Percentiles rank a stretch among this genome's conserved stretches.
phyloP scores from a whole-genome alignment of 2,329 filamentous ascomycete genomes.

The Ramularia endophylla region DNA sequence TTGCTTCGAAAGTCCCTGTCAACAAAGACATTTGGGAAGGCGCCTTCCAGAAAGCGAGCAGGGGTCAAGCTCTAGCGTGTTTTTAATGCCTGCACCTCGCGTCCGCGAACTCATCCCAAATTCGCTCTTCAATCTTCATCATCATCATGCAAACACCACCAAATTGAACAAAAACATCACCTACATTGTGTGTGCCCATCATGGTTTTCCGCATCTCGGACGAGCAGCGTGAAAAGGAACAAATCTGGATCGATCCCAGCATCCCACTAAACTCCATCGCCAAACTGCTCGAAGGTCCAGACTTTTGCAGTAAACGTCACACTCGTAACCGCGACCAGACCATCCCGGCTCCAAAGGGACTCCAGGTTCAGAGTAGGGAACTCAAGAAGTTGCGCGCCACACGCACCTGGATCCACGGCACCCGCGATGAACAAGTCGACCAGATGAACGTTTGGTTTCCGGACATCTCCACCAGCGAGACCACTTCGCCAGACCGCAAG shows the following conservation, averaged over 20 bases:
- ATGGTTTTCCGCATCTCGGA: too few species aligned
- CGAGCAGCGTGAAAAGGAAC: background rate
- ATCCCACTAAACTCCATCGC: constrained; percentile 7
- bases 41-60: too few species aligned
- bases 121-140: too few species aligned
- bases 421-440: constrained; percentile 9
- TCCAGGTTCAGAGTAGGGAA: constrained; percentile 10
- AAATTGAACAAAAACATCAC: too few species aligned
- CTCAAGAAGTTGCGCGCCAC: constrained; percentile 9
- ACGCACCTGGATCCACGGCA: constrained; percentile 8
- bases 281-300: constrained; percentile 4
- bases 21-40: too few species aligned
- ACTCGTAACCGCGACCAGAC: background rate
- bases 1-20: too few species aligned
- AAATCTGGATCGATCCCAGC: constrained; percentile 7
- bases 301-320: background rate
- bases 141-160: too few species aligned
- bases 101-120: too few species aligned
- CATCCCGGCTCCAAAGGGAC: constrained; percentile 3
- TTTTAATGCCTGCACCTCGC: too few species aligned
- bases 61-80: too few species aligned
- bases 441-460: constrained; percentile 17
- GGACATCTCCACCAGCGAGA: constrained; percentile 5
- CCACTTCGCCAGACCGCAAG: too few species aligned
- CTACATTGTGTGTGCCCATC: too few species aligned